These are phyloP conservation scores for Coemansia sp. DNA, from an alignment of 192 early-diverging fungal species.

Conservation along the genomic window DNA sequence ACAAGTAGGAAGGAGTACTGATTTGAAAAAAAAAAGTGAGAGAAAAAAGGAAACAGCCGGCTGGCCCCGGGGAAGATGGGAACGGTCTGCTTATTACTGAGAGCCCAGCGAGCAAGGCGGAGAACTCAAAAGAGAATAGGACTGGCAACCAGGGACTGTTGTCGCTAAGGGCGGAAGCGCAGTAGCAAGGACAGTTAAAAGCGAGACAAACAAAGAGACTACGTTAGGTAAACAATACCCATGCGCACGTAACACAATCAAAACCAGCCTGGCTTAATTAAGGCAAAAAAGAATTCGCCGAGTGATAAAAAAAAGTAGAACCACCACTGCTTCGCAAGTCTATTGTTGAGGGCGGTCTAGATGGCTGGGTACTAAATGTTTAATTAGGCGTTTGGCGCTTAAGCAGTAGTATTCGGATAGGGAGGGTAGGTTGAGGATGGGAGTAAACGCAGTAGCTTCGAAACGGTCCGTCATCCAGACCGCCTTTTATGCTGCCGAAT, in stretches of 20 bases:
- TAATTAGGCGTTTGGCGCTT: slow-evolving; percentile 1
- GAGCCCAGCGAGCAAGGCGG: background rate
- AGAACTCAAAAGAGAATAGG: background rate
- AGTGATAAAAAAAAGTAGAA: background rate
- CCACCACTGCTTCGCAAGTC: background rate
- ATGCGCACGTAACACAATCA: background rate
- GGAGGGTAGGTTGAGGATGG: background rate
- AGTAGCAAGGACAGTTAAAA: background rate
- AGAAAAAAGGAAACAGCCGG: background rate
- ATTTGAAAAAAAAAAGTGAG: background rate
- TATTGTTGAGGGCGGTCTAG: background rate
- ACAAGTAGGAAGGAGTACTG: background rate
- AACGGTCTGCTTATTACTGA: slow-evolving; percentile 7
- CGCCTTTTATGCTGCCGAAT: background rate
- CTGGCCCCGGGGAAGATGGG: background rate
- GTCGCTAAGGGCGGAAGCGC: background rate
- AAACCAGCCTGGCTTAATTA: background rate
- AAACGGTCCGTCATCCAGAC: background rate
- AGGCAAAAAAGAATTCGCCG: background rate
- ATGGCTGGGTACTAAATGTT: background rate
- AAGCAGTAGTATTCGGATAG: slow-evolving; percentile 5
- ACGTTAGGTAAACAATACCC: background rate
- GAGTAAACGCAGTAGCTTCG: background rate
- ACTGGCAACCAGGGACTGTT: background rate
- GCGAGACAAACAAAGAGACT: background rate